These are phyloP conservation scores for Melampsora larici-populina DNA, from an alignment of 1,284 basidiomycete species.

Conservation along the genomic window DNA sequence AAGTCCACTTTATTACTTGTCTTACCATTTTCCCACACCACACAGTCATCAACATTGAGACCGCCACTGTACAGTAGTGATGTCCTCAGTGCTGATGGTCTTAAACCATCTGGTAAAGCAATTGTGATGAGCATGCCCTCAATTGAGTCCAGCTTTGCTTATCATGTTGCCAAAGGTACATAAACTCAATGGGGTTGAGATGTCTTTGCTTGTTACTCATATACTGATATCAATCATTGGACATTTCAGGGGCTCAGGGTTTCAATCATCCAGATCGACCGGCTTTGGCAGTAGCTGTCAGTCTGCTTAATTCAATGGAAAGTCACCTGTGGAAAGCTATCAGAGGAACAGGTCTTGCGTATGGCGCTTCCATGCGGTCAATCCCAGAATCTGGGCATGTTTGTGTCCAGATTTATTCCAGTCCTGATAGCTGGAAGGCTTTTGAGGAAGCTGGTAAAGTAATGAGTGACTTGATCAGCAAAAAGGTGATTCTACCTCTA, in stretches of 20 bases:
- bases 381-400: slow-evolving; percentile 80
- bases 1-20: slow-evolving; percentile 8
- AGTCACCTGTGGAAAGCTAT: slow-evolving; percentile 82
- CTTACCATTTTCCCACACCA: neutral
- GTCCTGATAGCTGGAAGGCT: slow-evolving; percentile 80
- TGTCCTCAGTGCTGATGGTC: slow-evolving; percentile 73
- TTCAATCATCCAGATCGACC: slow-evolving; percentile 81
- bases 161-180: slow-evolving; percentile 70
- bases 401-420: slow-evolving; percentile 57
- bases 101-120: slow-evolving; percentile 69
- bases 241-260: slow-evolving; percentile 55
- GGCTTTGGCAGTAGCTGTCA: slow-evolving; percentile 75
- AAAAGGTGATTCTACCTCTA: slow-evolving; percentile 44
- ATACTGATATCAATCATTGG: neutral
- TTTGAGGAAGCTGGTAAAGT: slow-evolving; percentile 69
- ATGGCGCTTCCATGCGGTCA: slow-evolving; percentile 75
- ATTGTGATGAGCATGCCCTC: slow-evolving; percentile 83
- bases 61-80: slow-evolving; percentile 68
- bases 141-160: slow-evolving; percentile 87
- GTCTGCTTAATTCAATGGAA: slow-evolving; percentile 89
- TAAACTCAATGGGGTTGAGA: slow-evolving; percentile 56
- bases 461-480: slow-evolving; percentile 52
- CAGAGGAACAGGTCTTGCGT: slow-evolving; percentile 86
- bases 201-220: slow-evolving; percentile 6
- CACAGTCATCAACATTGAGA: slow-evolving; percentile 62